Evolutionary conservation across 2,329 filamentous ascomycete genomes (phyloP), one percentile per base, ranked within the genome.

Genomic region (Botrytis sinoallii): DNA sequence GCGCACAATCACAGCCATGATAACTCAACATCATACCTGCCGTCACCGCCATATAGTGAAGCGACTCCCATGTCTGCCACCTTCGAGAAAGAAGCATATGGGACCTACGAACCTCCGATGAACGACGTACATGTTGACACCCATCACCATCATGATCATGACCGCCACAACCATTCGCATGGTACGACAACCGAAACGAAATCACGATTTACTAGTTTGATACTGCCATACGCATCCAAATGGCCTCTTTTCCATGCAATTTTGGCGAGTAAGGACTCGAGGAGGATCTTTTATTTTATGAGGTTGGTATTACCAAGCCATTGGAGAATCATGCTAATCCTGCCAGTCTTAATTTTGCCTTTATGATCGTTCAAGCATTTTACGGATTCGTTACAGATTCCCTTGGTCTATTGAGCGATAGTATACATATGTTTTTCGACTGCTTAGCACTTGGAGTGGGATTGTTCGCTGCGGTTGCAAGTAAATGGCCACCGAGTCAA

Each of bases 381-480:
- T 99, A 99, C 80, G 96, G 96, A 67, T 97, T 96, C 79, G 84
- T 96, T 18, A 98, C 94, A 5, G 95, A 97, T 77, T 99, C 96
- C 0, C 85, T 99, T 8, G 96, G 96, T 4, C 87, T 99, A n/a
- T 88, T 99, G 29, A 97, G 94, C 77, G 96, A 99, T 83, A 98
- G 95, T 79, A 96, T 99, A 76, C 96, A 99, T 84, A 99, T 99
- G 96, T 95, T 99, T 80, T 98, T 99, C 79, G 96, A 99, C 83
- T 99, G 96, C 78, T 90, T 98, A 52, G 96, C 95, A 32, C 87
- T 99, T 42, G 89, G 93, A 1, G 94, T 99, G 52, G 96, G 96
- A 18, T 86, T 99, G 16, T 92, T 95, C 78, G 96, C 96, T 42
- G 92, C 95, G 2, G 94, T 99, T 9, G 93, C 97, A 86, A 96